Percentiles rank a stretch among this genome's conserved stretches.
Conservation (phyloP, 805 yeast genomes). For the Ogataea nonfermentans region DNA sequence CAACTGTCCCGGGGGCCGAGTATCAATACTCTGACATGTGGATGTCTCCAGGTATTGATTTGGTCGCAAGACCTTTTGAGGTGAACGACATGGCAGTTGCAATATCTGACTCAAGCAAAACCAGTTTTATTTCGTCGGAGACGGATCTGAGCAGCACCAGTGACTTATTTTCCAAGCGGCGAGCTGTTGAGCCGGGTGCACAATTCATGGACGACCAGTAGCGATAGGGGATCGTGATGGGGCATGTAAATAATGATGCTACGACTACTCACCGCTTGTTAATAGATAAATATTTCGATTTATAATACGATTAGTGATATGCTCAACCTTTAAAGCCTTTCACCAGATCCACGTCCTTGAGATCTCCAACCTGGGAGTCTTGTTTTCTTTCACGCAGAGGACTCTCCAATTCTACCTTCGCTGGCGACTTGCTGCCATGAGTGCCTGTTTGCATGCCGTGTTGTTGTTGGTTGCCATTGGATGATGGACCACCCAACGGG, state of each 20-base stretch:
- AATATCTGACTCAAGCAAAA: conserved; percentile 1
- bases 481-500: conserved; percentile 30
- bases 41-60: neutral
- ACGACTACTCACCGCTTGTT: neutral
- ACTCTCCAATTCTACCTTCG: conserved; percentile 29
- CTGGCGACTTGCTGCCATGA: conserved; percentile 12
- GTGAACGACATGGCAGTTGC: neutral
- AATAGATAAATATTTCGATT: conserved; percentile 1
- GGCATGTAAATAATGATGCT: conserved; percentile 6
- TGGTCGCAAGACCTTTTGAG: neutral
- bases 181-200: neutral
- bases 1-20: neutral
- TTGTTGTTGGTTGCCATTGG: conserved; percentile 17
- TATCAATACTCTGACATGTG: conserved; percentile 2
- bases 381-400: conserved; percentile 28
- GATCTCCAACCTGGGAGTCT: conserved; percentile 37
- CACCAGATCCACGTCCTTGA: conserved; percentile 46
- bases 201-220: conserved; percentile 6
- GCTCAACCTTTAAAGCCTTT: conserved; percentile 40
- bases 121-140: neutral
- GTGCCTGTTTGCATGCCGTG: conserved; percentile 33
- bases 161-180: neutral
- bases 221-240: neutral
- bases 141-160: neutral
- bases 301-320: conserved; percentile 4